A percentile compares a stretch with the other conserved stretches of the same genome.
Conservation (phyloP, 1,139 yeast genomes). For the Insectozyma bohioensis region DNA sequence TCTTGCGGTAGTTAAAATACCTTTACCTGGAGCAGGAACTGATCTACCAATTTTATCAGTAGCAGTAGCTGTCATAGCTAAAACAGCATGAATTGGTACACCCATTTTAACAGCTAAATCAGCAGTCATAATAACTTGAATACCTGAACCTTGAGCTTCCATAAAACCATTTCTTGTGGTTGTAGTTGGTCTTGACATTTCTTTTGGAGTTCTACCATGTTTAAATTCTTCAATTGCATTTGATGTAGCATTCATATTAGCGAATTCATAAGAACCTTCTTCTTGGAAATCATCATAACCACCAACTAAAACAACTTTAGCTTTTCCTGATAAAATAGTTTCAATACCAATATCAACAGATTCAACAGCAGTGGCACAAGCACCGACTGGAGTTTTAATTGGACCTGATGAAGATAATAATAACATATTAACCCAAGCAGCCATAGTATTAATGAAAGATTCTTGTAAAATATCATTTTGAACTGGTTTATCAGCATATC, state of each 20-base stretch:
- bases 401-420: constrained; percentile 98
- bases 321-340: constrained; percentile 88
- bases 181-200: constrained; percentile 98
- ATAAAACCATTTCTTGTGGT: constrained; percentile 95
- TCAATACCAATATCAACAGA: constrained; percentile 96
- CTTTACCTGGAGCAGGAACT: constrained; percentile 99
- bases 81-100: constrained; percentile 95
- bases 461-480: constrained; percentile 97
- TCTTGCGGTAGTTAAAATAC: constrained; percentile 96
- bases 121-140: constrained; percentile 94
- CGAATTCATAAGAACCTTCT: constrained; percentile 97
- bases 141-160: constrained; percentile 99
- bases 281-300: constrained; percentile 99
- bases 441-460: constrained; percentile 97
- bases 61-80: constrained; percentile 95
- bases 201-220: constrained; percentile 96
- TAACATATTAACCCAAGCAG: constrained; percentile 99
- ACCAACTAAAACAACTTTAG: constrained; percentile 95
- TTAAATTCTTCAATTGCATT: constrained; percentile 83
- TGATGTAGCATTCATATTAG: constrained; percentile 98
- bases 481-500: constrained; percentile 88
- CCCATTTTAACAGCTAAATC: constrained; percentile 96
- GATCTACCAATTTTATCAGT: constrained; percentile 98
- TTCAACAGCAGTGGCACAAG: constrained; percentile 98
- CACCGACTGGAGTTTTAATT: constrained; percentile 98